These are phyloP conservation scores for Barnettozyma pratensis DNA, from an alignment of 805 yeast genomes.

Conservation along the genomic window DNA sequence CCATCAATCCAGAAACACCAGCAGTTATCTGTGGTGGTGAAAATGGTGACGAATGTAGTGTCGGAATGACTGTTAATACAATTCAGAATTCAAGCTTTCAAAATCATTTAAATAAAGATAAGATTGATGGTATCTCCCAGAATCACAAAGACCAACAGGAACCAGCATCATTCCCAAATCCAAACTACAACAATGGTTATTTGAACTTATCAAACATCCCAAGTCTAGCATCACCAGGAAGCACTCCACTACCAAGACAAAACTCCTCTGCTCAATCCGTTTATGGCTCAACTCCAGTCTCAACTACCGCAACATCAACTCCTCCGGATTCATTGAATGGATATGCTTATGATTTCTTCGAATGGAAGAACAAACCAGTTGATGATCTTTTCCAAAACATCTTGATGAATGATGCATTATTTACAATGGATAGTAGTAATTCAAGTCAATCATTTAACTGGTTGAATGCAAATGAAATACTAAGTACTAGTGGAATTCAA, in stretches of 20 bases:
- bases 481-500: neutral
- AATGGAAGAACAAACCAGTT: constrained; percentile 13
- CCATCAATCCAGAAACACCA: constrained; percentile 1
- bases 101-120: neutral
- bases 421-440: constrained; percentile 3
- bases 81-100: neutral
- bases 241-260: too few species aligned
- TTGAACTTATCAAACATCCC: neutral
- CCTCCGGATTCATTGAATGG: neutral
- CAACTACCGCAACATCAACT: neutral
- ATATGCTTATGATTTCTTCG: constrained; percentile 7
- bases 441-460: constrained; percentile 6
- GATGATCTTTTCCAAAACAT: constrained; percentile 12
- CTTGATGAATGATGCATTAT: constrained; percentile 9
- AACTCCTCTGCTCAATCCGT: too few species aligned
- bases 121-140: neutral
- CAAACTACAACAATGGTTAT: constrained; percentile 1
- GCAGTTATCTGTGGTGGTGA: neutral
- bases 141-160: neutral
- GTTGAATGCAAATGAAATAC: constrained; percentile 1
- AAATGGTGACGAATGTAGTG: neutral
- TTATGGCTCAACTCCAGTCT: neutral
- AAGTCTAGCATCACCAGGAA: neutral
- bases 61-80: neutral
- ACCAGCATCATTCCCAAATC: neutral